phyloP scores from a whole-genome alignment of 208 protist species.

The Angomonas ambiguus region DNA sequence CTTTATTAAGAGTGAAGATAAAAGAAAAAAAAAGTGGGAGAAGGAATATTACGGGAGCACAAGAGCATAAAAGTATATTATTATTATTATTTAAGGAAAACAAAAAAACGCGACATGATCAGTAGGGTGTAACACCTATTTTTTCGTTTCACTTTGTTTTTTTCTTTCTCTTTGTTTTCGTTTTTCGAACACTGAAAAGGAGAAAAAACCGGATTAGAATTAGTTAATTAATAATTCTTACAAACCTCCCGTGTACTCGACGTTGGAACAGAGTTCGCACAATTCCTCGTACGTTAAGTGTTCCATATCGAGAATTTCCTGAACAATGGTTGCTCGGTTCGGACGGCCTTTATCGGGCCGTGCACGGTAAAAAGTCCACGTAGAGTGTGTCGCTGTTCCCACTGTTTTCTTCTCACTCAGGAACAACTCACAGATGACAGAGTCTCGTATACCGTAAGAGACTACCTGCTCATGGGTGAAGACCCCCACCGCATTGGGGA shows the following conservation, averaged over 20 bases:
- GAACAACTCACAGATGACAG: constrained; percentile 9
- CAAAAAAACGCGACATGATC: background rate
- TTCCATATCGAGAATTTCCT: constrained; percentile 62
- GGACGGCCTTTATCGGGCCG: constrained; percentile 69
- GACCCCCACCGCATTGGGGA: constrained; percentile 34
- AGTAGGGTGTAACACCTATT: background rate
- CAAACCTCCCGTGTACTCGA: constrained; percentile 15
- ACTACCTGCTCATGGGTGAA: constrained; percentile 32
- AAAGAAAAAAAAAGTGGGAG: background rate
- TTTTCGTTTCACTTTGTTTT: background rate
- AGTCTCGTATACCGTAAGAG: constrained; percentile 13
- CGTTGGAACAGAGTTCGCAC: constrained; percentile 20
- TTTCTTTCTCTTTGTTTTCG: background rate
- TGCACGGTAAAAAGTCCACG: constrained; percentile 58
- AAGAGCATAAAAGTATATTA: background rate
- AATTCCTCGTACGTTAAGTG: constrained; percentile 72
- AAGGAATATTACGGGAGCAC: no score
- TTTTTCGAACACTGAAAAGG: background rate
- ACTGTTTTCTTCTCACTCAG: constrained; percentile 4
- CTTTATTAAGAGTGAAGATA: background rate
- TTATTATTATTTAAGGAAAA: background rate
- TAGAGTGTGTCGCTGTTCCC: constrained; percentile 17
- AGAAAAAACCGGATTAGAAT: background rate
- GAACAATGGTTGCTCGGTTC: constrained; percentile 67
- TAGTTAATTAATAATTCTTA: background rate